A percentile compares a stretch with the other conserved stretches of the same genome.
phyloP scores from a whole-genome alignment of 345 rosid genomes.

The Angophora floribunda region DNA sequence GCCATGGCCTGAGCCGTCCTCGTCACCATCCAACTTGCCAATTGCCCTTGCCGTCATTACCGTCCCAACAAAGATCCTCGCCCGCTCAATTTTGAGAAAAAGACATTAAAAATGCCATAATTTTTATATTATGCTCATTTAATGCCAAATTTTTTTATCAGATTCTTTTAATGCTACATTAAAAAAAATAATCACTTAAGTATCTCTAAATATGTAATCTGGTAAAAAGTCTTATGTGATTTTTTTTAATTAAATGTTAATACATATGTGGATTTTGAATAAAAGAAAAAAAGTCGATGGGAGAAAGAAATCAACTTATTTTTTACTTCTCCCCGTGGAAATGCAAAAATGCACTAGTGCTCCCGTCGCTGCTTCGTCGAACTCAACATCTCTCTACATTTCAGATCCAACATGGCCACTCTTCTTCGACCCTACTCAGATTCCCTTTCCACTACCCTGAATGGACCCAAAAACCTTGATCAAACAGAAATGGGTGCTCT shows the following conservation, averaged over 20 bases:
- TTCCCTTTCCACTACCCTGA: background rate
- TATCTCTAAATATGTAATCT: too few species aligned
- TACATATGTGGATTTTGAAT: background rate
- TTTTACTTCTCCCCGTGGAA: background rate
- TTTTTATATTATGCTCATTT: too few species aligned
- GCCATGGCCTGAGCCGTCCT: background rate
- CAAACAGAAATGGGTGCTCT: background rate
- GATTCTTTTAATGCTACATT: background rate
- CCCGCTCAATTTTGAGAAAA: background rate
- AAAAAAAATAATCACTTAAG: background rate
- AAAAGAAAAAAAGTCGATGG: background rate
- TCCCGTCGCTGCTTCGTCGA: background rate
- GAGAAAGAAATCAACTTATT: background rate
- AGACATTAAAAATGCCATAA: too few species aligned
- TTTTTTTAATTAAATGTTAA: background rate
- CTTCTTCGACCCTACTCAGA: background rate
- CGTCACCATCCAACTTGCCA: background rate
- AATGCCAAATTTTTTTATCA: too few species aligned
- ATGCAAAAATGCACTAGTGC: background rate
- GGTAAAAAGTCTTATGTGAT: background rate
- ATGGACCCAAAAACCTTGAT: background rate
- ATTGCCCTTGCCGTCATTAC: background rate
- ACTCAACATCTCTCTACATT: background rate
- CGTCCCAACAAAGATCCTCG: background rate
- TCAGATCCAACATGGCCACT: background rate